A percentile compares a stretch with the other conserved stretches of the same genome.
Evolutionary conservation across 208 protist species (phyloP).

Genomic region (Crithidia acanthocephali): DNA sequence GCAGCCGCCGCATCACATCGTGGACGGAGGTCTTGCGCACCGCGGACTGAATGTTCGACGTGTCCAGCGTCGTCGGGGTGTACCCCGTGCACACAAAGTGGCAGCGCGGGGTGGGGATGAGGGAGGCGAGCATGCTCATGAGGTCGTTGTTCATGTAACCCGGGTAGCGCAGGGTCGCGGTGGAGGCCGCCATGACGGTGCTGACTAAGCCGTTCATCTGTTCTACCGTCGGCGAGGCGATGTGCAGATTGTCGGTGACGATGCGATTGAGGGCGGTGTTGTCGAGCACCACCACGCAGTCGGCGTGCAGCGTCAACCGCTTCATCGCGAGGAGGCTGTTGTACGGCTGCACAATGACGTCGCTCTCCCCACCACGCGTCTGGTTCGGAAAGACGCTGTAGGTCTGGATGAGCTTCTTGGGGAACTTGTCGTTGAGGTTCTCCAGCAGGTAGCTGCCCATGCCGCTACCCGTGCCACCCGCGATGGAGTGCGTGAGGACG

Average conservation of each 20-base stretch:
- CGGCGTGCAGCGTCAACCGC: slow-evolving; percentile 97
- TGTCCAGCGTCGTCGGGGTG: slow-evolving; percentile 97
- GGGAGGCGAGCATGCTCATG: slow-evolving; percentile 96
- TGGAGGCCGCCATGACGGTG: slow-evolving; percentile 99
- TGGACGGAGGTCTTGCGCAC: slow-evolving; percentile 99
- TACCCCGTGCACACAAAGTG: slow-evolving; percentile 99
- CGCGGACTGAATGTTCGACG: slow-evolving; percentile 80
- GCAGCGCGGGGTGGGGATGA: slow-evolving; percentile 99
- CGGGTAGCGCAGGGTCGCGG: slow-evolving; percentile 99
- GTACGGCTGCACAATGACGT: slow-evolving; percentile 99
- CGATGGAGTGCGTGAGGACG: slow-evolving; percentile 99
- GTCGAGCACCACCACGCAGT: slow-evolving; percentile 99
- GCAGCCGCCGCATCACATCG: slow-evolving; percentile 99
- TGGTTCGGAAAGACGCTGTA: slow-evolving; percentile 99
- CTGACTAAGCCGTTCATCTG: slow-evolving; percentile 99
- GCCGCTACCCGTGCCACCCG: slow-evolving; percentile 99
- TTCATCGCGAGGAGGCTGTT: slow-evolving; percentile 99
- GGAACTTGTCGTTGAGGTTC: slow-evolving; percentile 97
- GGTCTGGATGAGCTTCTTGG: slow-evolving; percentile 99
- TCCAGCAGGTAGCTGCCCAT: slow-evolving; percentile 99
- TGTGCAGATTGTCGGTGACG: slow-evolving; percentile 96
- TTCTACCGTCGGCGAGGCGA: slow-evolving; percentile 94
- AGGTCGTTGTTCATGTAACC: slow-evolving; percentile 99
- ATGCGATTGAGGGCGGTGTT: slow-evolving; percentile 99
- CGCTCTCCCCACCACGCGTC: slow-evolving; percentile 74